These are phyloP conservation scores for Lactarius pseudohatsudake DNA, from an alignment of 768 basidiomycete genomes.

Conservation along the genomic window DNA sequence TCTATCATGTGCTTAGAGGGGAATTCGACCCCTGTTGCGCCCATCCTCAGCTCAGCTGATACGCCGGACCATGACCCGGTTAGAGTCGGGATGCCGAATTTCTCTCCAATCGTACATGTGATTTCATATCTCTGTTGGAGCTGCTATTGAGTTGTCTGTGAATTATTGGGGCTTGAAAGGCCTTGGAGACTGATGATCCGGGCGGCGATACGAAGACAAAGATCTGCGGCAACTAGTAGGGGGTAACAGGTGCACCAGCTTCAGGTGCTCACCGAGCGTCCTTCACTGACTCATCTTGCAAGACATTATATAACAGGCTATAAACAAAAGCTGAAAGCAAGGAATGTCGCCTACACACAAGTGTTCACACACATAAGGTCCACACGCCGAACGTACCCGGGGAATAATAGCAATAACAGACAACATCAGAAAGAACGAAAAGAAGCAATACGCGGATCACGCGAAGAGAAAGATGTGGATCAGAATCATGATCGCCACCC, in stretches of 20 bases:
- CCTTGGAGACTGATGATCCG: neutral
- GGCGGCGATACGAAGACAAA: neutral
- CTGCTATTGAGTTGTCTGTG: neutral
- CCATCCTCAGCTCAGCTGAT: neutral
- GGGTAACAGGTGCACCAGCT: neutral
- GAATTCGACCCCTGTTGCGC: neutral
- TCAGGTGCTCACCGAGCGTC: neutral
- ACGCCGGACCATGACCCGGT: neutral
- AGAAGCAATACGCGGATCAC: neutral
- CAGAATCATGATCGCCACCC: neutral
- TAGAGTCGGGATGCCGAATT: neutral
- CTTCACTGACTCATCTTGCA: neutral
- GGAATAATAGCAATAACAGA: neutral
- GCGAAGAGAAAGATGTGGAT: slow-evolving; percentile 2
- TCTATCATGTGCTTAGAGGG: no score
- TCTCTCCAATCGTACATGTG: neutral
- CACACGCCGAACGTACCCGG: neutral
- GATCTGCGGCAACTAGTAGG: neutral
- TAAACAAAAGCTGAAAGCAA: neutral
- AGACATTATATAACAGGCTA: neutral
- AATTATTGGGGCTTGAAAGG: neutral
- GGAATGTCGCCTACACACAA: neutral
- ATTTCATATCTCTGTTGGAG: neutral
- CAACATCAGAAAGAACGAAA: neutral
- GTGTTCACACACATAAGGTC: neutral